Evolutionary conservation across 2,329 filamentous ascomycete species (phyloP), one percentile per base, ranked within the genome.

Genomic region (Albophoma yamanashiensis): DNA sequence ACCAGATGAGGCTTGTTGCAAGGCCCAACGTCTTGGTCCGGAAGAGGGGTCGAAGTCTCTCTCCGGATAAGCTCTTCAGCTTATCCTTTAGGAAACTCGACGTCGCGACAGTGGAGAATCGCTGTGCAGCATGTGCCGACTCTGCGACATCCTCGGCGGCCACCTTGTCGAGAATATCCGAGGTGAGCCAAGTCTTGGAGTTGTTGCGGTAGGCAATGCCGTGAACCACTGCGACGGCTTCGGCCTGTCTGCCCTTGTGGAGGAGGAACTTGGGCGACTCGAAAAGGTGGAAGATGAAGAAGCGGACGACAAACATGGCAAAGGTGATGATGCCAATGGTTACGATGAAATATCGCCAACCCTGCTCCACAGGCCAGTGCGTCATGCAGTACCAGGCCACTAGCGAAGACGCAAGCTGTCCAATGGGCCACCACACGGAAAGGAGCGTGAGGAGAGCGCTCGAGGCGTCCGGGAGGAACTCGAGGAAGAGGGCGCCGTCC

Each of bases 401-500:
- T 6, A 89, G 73, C 3, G 86, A 88, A 1, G 88, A 85, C 60
- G 88, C 81, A 9, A 95, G 79, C 69, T 94, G 89, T 7, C 91
- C 91, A 22, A 95, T 75, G 0, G 91, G 89, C 90, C 91, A 96
- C 88, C 89, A 94, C 9, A 92, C 83, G 8, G 89, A 91, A n/a
- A 95, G 78, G 56, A 93, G 78, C 0, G 90, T 94, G 38, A 94
- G 77, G 17, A 94, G 80, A 39, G 85, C 84, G 63, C 85, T 86
- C n/a, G 85, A 88, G 0, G 86, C 83, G 60, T 88, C 86, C 0
- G 91, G 91, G 0, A 95, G 75, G 64, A 93, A 93, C 68, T 96
- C 91, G 43, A 95, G 79, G 70, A 95, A 94, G 3, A 94, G 77
- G 0, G 89, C 88, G 40, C 89, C 89, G 70, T 93, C 89, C 0